Percentiles rank a stretch among this genome's conserved stretches.
Conservation (phyloP, 257 asterid species). For the Paraleonurus japonicus region DNA sequence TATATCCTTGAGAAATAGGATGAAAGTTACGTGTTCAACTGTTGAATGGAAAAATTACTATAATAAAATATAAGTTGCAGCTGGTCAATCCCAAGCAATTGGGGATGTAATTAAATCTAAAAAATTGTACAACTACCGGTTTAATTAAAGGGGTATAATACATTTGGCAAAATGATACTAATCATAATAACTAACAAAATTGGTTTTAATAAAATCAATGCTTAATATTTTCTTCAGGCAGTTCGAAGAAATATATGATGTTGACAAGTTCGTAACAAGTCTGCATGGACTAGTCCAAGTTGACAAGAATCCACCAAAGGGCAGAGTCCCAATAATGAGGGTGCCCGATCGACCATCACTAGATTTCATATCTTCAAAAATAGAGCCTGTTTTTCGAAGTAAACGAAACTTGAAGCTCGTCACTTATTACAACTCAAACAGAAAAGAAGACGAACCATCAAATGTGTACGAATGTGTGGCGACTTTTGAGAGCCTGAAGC, state of each 20-base stretch:
- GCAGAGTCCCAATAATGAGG: conserved; percentile 28
- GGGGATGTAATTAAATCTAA: too few relatives aligned
- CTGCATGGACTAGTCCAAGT: conserved; percentile 46
- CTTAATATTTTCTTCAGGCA: conserved; percentile 33
- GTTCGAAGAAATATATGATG: conserved; percentile 62
- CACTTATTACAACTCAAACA: conserved; percentile 31
- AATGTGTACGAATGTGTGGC: conserved; percentile 38
- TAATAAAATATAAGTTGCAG: too few relatives aligned
- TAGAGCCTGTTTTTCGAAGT: conserved; percentile 44
- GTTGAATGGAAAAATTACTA: too few relatives aligned
- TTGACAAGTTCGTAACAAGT: conserved; percentile 41
- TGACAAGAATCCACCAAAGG: conserved; percentile 32
- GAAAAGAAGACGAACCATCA: conserved; percentile 9
- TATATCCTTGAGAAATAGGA: too few relatives aligned
- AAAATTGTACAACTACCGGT: too few relatives aligned
- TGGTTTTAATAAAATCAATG: not conserved
- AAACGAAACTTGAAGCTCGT: conserved; percentile 37
- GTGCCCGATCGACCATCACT: conserved; percentile 41
- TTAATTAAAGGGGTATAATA: too few relatives aligned
- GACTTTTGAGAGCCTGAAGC: conserved; percentile 45
- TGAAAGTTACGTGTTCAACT: too few relatives aligned
- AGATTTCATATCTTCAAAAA: conserved; percentile 35
- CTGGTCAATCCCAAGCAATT: too few relatives aligned
- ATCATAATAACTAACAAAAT: too few relatives aligned
- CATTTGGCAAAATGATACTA: too few relatives aligned